Evolutionary conservation across 2,329 filamentous ascomycete species (phyloP).

Genomic region (Talaromyces sp.): DNA sequence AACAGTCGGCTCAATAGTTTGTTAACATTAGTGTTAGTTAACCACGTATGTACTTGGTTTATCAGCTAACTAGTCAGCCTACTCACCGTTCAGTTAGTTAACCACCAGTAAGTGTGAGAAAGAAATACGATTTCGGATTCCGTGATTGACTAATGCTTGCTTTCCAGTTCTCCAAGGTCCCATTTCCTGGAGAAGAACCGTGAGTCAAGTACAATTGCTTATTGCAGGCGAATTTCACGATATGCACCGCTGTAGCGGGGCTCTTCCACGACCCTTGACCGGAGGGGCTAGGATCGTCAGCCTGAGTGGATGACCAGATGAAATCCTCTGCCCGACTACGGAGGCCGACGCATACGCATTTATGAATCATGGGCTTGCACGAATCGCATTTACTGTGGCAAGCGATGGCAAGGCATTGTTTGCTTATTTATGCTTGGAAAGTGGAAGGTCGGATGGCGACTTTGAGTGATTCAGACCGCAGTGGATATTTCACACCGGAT

Average conservation of each 20-base stretch:
- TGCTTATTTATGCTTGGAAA: background rate
- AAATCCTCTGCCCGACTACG: background rate
- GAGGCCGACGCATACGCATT: background rate
- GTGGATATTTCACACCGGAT: background rate
- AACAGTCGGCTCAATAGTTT: background rate
- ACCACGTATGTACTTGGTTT: background rate
- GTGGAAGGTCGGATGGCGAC: background rate
- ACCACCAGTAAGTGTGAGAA: too few species aligned
- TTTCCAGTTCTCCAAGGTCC: background rate
- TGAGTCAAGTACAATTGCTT: background rate
- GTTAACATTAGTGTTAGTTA: too few species aligned
- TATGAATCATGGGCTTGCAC: conserved; percentile 1
- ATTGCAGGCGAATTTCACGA: conserved; percentile 1
- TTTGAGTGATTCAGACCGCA: background rate
- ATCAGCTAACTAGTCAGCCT: background rate
- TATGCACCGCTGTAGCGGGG: conserved; percentile 14
- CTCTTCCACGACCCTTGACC: background rate
- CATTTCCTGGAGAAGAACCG: background rate
- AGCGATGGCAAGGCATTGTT: background rate
- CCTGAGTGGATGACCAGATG: background rate
- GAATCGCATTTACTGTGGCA: background rate
- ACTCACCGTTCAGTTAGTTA: too few species aligned
- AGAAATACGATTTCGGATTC: too few species aligned
- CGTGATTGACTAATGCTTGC: too few species aligned
- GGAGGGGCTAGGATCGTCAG: conserved; percentile 13